Evolutionary conservation across 73 alveolate genomes (phyloP).

Genomic region (Tetrahymena elliotti): DNA sequence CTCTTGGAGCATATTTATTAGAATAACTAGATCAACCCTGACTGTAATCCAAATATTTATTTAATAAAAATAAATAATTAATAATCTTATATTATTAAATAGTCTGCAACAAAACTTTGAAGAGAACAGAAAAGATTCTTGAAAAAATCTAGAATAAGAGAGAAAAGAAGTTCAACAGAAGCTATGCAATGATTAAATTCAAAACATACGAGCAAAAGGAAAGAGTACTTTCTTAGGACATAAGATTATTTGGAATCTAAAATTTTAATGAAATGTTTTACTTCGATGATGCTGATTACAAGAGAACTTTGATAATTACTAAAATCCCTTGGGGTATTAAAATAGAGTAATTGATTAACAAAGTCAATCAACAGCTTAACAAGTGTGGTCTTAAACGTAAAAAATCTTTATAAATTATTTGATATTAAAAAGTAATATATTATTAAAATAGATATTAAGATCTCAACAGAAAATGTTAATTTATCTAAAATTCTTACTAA

Average conservation of each 20-base stretch:
- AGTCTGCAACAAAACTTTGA: not conserved
- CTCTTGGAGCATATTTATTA: not conserved
- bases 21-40: not conserved
- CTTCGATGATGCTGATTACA: not conserved
- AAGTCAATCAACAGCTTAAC: not conserved
- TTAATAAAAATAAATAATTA: not conserved
- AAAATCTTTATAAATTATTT: not conserved
- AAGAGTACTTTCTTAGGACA: not conserved
- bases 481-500: not conserved
- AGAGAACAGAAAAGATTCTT: not conserved
- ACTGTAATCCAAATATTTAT: not conserved
- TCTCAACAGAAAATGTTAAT: not conserved
- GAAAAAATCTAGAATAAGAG: not conserved
- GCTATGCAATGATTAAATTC: not conserved
- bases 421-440: not conserved
- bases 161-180: not conserved
- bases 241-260: not conserved
- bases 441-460: not conserved
- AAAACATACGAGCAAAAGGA: not conserved
- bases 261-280: not conserved
- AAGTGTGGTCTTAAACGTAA: not conserved
- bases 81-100: not conserved
- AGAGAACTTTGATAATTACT: not conserved
- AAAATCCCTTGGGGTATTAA: not conserved
- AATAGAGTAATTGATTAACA: not conserved